A percentile compares a stretch with the other conserved stretches of the same genome.
phyloP scores from a whole-genome alignment of 1,284 basidiomycete genomes.

The Ustilago esculenta region DNA sequence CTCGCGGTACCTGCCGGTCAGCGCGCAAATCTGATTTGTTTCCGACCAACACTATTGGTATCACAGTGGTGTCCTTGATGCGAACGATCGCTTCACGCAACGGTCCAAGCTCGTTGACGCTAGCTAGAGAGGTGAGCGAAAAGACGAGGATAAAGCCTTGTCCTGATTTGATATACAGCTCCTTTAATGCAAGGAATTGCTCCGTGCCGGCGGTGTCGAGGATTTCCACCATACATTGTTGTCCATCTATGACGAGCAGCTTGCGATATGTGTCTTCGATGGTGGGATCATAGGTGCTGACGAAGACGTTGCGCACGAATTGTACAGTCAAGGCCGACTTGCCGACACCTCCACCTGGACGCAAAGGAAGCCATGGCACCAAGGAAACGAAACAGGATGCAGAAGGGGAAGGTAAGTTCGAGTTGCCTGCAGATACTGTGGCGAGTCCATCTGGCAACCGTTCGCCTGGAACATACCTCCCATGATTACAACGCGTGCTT shows the following conservation, averaged over 20 bases:
- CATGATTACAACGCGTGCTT: slow-evolving; percentile 58
- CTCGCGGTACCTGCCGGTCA: slow-evolving; percentile 59
- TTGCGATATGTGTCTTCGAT: slow-evolving; percentile 64
- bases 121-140: slow-evolving; percentile 56
- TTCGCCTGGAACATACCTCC: slow-evolving; percentile 35
- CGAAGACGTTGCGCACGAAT: slow-evolving; percentile 60
- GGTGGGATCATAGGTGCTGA: slow-evolving; percentile 62
- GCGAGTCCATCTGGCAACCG: too few species aligned
- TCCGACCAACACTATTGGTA: slow-evolving; percentile 59
- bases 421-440: too few species aligned
- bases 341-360: slow-evolving; percentile 59
- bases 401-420: too few species aligned
- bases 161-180: slow-evolving; percentile 60
- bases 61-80: slow-evolving; percentile 50
- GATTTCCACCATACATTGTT: slow-evolving; percentile 59
- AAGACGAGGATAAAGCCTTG: slow-evolving; percentile 63
- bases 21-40: slow-evolving; percentile 59
- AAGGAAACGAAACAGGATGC: too few species aligned
- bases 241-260: slow-evolving; percentile 54
- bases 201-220: slow-evolving; percentile 63
- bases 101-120: slow-evolving; percentile 60
- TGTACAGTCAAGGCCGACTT: slow-evolving; percentile 61
- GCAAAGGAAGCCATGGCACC: not conserved
- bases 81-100: slow-evolving; percentile 59
- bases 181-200: slow-evolving; percentile 62